Evolutionary conservation across 495 filamentous ascomycete species (phyloP).

Genomic region (Pyrenula aspistea): DNA sequence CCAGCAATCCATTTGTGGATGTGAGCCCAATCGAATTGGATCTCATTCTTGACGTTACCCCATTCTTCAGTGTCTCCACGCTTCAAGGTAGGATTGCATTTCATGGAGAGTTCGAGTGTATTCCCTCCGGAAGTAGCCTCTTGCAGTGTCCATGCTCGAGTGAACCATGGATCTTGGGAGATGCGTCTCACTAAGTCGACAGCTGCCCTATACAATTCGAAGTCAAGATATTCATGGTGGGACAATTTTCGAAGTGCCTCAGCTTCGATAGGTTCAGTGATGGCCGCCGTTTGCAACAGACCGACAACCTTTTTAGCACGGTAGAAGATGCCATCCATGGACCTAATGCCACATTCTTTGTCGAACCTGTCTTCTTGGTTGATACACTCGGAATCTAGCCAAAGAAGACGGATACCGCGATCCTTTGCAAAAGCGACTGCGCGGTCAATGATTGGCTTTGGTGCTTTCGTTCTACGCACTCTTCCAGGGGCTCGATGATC

Average conservation of each 20-base stretch:
- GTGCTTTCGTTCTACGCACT: not conserved
- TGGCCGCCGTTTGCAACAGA: slow-evolving; percentile 1
- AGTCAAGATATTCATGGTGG: not conserved
- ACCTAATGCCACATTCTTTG: slow-evolving; percentile 22
- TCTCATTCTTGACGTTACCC: not conserved
- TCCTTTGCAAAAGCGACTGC: not conserved
- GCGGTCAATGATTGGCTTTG: not conserved
- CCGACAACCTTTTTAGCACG: slow-evolving; percentile 16
- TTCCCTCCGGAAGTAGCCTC: slow-evolving; percentile 5
- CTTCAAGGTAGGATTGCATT: slow-evolving; percentile 5
- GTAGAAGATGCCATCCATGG: slow-evolving; percentile 28
- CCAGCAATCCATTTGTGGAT: slow-evolving; percentile 8
- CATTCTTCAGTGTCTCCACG: not conserved
- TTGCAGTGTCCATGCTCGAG: slow-evolving; percentile 7
- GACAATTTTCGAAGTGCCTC: not conserved
- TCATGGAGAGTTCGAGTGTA: slow-evolving; percentile 4
- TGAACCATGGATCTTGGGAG: slow-evolving; percentile 6
- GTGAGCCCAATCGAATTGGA: slow-evolving; percentile 3
- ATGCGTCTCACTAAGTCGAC: not conserved
- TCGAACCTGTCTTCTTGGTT: slow-evolving; percentile 19
- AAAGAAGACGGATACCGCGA: slow-evolving; percentile 7
- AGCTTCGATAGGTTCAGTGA: not conserved
- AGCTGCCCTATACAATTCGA: not conserved
- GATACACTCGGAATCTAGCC: slow-evolving; percentile 31
- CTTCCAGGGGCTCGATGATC: not conserved